Conservation (phyloP, 2,329 filamentous ascomycete genomes). For the Leptographium wingfieldii region DNA sequence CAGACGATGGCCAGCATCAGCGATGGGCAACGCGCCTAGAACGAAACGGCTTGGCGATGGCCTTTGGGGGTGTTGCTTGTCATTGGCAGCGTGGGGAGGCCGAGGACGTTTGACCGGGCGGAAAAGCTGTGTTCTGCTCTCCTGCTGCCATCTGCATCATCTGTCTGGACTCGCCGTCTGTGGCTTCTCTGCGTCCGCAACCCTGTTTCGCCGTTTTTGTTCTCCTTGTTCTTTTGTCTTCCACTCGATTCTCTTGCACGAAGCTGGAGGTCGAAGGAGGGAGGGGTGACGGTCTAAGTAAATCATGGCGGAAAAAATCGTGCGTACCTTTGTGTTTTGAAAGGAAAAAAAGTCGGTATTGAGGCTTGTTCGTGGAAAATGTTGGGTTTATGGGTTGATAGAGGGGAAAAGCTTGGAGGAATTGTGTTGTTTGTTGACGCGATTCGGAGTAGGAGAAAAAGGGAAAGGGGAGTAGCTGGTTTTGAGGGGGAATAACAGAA, state of each 20-base stretch:
- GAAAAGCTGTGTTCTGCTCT: not conserved
- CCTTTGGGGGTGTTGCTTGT: not conserved
- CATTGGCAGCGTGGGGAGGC: not conserved
- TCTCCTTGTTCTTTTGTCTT: not conserved
- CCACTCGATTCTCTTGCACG: not conserved
- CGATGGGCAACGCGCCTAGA: not conserved
- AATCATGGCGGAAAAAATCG: not conserved
- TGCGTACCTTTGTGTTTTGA: not conserved
- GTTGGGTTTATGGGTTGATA: not conserved
- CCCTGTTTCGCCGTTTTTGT: not conserved
- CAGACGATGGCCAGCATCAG: not conserved
- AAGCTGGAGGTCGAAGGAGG: not conserved
- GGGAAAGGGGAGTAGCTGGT: conserved; percentile 2
- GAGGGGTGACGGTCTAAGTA: not conserved
- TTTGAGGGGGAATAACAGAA: conserved; percentile 1
- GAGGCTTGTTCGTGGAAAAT: not conserved
- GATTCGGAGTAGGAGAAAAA: conserved; percentile 1
- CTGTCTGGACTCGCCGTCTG: not conserved
- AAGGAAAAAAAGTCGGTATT: not conserved
- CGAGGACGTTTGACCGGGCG: not conserved
- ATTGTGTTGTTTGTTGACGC: conserved; percentile 3
- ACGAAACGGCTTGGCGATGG: not conserved
- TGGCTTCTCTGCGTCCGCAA: not conserved
- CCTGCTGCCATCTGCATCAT: not conserved
- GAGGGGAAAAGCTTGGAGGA: not conserved